Percentiles rank a stretch among this genome's conserved stretches.
phyloP scores from a whole-genome alignment of 352 stramenopile genomes.

The Pythium sukuiense region DNA sequence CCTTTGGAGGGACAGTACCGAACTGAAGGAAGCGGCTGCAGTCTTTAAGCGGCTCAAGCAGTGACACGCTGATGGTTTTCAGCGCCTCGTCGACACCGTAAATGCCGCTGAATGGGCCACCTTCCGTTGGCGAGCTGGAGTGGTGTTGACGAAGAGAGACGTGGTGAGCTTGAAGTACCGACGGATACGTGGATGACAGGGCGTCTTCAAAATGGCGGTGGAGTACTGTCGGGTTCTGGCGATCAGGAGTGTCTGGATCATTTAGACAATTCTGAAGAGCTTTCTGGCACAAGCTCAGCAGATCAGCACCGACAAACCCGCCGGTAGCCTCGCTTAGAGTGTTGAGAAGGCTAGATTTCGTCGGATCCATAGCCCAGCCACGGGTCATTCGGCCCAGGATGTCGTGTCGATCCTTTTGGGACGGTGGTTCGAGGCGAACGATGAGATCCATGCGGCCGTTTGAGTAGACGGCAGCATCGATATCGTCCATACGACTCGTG shows the following conservation, averaged over 20 bases:
- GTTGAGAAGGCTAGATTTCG: slow-evolving; percentile 71
- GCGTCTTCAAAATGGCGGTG: slow-evolving; percentile 81
- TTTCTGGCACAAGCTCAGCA: slow-evolving; percentile 78
- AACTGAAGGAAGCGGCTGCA: slow-evolving; percentile 96
- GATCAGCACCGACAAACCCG: slow-evolving; percentile 92
- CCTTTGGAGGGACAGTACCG: slow-evolving; percentile 94
- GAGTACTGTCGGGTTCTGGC: slow-evolving; percentile 17
- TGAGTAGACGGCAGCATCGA: slow-evolving; percentile 93
- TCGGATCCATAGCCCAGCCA: slow-evolving; percentile 64
- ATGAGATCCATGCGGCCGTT: slow-evolving; percentile 96
- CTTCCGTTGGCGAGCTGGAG: not conserved
- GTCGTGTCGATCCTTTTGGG: slow-evolving; percentile 88
- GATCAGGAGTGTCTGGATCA: slow-evolving; percentile 20
- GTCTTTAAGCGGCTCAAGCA: slow-evolving; percentile 97
- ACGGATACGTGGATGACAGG: slow-evolving; percentile 92
- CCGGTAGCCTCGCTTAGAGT: slow-evolving; percentile 94
- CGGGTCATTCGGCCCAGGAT: slow-evolving; percentile 91
- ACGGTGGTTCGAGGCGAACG: slow-evolving; percentile 94
- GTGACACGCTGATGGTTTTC: slow-evolving; percentile 93
- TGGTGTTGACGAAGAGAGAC: slow-evolving; percentile 74
- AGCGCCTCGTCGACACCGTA: slow-evolving; percentile 98
- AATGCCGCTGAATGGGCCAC: slow-evolving; percentile 76
- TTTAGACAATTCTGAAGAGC: slow-evolving; percentile 65
- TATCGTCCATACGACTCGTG: slow-evolving; percentile 71
- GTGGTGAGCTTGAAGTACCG: slow-evolving; percentile 94